These are phyloP conservation scores for Colletotrichum sp. DNA, from an alignment of 2,329 filamentous ascomycete genomes.

Conservation along the genomic window DNA sequence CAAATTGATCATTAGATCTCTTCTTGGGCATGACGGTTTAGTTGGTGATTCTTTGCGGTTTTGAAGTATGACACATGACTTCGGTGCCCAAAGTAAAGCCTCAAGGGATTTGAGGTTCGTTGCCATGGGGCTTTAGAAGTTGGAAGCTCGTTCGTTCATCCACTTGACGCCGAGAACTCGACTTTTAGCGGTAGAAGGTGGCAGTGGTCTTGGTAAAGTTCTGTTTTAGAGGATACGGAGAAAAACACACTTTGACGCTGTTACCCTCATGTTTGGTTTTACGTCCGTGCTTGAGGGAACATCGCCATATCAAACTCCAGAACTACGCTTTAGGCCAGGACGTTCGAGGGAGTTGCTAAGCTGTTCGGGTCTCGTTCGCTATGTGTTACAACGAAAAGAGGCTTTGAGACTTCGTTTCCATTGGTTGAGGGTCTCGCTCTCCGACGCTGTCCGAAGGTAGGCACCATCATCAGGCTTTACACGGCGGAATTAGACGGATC, in stretches of 20 bases:
- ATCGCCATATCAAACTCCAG: no score
- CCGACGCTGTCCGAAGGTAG: neutral
- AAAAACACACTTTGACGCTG: no score
- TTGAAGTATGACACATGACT: neutral
- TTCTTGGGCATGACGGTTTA: neutral
- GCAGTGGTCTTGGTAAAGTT: no score
- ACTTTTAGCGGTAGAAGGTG: no score
- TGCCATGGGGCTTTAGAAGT: neutral
- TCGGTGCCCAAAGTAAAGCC: neutral
- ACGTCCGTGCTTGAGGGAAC: no score
- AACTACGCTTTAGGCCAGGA: no score
- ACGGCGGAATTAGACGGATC: neutral
- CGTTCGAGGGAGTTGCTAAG: neutral
- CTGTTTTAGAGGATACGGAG: no score
- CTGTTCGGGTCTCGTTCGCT: neutral
- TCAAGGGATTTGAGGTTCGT: neutral
- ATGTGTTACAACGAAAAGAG: neutral
- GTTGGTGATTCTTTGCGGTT: neutral
- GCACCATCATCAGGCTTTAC: neutral
- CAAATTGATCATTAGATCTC: no score
- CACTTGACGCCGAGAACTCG: no score
- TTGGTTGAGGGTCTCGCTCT: neutral
- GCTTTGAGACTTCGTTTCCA: neutral
- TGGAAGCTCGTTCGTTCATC: no score
- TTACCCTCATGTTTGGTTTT: no score